These are phyloP conservation scores for Isatis tinctoria DNA, from an alignment of 345 rosid species.

Conservation along the genomic window DNA sequence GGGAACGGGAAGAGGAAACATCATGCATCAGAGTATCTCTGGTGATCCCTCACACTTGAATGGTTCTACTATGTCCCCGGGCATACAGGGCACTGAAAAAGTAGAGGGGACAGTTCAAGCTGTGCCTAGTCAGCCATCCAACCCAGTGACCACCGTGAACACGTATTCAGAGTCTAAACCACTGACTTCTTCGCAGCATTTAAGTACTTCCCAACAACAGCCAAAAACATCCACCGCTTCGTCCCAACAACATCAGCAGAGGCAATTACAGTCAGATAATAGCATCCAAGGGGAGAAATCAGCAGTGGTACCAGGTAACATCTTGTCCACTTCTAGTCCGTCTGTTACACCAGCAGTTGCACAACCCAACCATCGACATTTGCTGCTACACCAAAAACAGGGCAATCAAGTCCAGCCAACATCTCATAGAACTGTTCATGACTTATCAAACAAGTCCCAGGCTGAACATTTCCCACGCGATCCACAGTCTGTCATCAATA, in stretches of 20 bases:
- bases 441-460: slow-evolving; percentile 42
- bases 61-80: slow-evolving; percentile 50
- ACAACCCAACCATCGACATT: slow-evolving; percentile 32
- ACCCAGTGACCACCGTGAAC: slow-evolving; percentile 42
- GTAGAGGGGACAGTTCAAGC: slow-evolving; percentile 48
- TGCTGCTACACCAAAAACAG: slow-evolving; percentile 53
- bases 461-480: slow-evolving; percentile 42
- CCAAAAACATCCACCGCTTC: slow-evolving; percentile 41
- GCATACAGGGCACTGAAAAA: slow-evolving; percentile 45
- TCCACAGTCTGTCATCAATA: slow-evolving; percentile 38
- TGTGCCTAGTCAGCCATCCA: slow-evolving; percentile 58
- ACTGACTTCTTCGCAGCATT: slow-evolving; percentile 40
- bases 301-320: slow-evolving; percentile 42
- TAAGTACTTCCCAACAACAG: slow-evolving; percentile 48
- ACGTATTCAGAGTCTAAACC: slow-evolving; percentile 56
- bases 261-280: slow-evolving; percentile 61
- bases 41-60: slow-evolving; percentile 60
- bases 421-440: slow-evolving; percentile 51
- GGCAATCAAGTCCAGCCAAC: slow-evolving; percentile 43
- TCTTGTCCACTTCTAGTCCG: slow-evolving; percentile 38
- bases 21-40: slow-evolving; percentile 51
- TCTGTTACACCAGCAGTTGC: slow-evolving; percentile 41
- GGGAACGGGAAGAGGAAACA: slow-evolving; percentile 82
- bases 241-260: slow-evolving; percentile 48
- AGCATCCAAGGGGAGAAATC: slow-evolving; percentile 46